Conservation (phyloP, 495 filamentous ascomycete genomes). For the Elasticomyces elasticus region DNA sequence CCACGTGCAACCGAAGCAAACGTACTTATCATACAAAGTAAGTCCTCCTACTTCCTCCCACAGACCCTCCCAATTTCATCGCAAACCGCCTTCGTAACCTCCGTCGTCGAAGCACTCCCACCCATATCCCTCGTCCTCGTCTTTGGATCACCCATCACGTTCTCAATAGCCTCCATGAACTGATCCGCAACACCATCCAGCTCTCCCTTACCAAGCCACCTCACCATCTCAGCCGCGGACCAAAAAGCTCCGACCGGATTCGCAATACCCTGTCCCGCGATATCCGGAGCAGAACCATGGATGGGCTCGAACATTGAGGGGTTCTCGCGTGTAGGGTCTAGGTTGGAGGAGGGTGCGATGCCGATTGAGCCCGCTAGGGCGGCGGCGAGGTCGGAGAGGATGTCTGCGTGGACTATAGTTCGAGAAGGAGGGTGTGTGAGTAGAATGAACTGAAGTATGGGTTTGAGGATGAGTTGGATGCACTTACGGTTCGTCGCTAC, state of each 20-base stretch:
- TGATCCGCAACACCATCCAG: slow-evolving; percentile 44
- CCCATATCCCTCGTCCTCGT: slow-evolving; percentile 54
- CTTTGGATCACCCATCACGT: slow-evolving; percentile 43
- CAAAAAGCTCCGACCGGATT: slow-evolving; percentile 65
- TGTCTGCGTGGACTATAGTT: slow-evolving; percentile 33
- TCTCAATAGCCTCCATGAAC: slow-evolving; percentile 51
- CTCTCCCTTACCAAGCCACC: slow-evolving; percentile 44
- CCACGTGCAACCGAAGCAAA: too few relatives aligned
- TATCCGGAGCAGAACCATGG: slow-evolving; percentile 60
- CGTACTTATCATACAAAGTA: background rate
- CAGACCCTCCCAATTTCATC: slow-evolving; percentile 31
- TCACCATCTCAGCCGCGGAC: slow-evolving; percentile 59
- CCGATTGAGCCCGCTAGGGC: slow-evolving; percentile 33
- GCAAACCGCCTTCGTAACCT: slow-evolving; percentile 54
- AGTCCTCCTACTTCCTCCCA: background rate
- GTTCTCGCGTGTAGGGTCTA: slow-evolving; percentile 50
- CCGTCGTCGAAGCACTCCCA: slow-evolving; percentile 43
- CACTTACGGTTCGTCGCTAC: slow-evolving; percentile 33
- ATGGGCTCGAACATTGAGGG: slow-evolving; percentile 62
- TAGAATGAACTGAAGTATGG: background rate
- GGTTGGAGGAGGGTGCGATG: slow-evolving; percentile 48
- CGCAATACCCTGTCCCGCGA: slow-evolving; percentile 60
- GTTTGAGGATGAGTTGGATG: background rate
- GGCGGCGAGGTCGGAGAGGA: slow-evolving; percentile 40
- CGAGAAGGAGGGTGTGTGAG: too few relatives aligned